Evolutionary conservation across 352 stramenopile species (phyloP), one percentile per base, ranked within the genome.

Genomic region (Phytopythium chamaehyphon): DNA sequence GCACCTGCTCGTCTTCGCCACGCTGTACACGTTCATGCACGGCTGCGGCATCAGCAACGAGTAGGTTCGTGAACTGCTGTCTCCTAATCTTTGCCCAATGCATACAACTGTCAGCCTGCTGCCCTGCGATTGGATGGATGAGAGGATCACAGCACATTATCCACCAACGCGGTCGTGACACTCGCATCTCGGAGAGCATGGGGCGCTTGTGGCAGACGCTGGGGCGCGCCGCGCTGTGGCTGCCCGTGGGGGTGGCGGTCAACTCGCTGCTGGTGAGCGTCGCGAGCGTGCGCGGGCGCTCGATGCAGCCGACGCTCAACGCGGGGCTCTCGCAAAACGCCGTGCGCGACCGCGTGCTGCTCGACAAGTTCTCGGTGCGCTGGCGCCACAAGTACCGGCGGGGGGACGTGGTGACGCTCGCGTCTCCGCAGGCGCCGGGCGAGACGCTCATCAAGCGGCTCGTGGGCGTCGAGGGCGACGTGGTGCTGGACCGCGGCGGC

Each of bases 11-110:
- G 86, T 96, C 36, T 69, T 93, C 40, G 70, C 82, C 21, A 94
- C 83, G 48, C 73, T 94, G 39, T 95, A 94, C 67, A 86, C 79
- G 40, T 92, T 90, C 62, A 90, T 92, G 77, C 83, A 94, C 53
- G 69, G 82, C 40, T 94, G 83, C 62, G 76, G 76, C 11, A 69
- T 94, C 47, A 87, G 65, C 55, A 94, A 94, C 51, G 70, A 79
- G 38, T n/a, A n/a, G n/a, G n/a, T n/a, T n/a, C n/a, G n/a, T n/a
- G n/a, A n/a, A n/a, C n/a, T n/a, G n/a, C n/a, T n/a, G n/a, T n/a
- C n/a, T n/a, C n/a, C n/a, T n/a, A n/a, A n/a, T 10, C 28, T 9
- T 9, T 33, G 28, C 9, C 28, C 5, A 33, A 33, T 42, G 37
- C 37, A 42, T 22, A 18, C 14, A 14, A 42, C 9, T 18, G 37